Conservation (phyloP, 2,329 filamentous ascomycete genomes). For the Tetracladium maxilliforme region DNA sequence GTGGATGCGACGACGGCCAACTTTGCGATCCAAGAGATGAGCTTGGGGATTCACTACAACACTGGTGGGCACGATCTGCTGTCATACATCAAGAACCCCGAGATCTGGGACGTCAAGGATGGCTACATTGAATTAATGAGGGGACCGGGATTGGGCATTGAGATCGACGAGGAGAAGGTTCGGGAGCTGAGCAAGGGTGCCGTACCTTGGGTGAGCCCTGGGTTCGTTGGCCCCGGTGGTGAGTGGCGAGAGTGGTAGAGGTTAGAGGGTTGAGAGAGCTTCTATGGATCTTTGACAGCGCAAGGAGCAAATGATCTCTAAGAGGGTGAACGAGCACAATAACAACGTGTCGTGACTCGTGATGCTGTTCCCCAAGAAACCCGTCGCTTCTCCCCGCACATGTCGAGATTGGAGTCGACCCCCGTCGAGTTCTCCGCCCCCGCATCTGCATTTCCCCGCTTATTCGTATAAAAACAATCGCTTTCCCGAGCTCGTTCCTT, state of each 20-base stretch:
- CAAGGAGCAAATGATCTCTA: too few species aligned
- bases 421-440: too few species aligned
- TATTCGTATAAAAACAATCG: too few species aligned
- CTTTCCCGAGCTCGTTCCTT: too few species aligned
- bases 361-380: too few species aligned
- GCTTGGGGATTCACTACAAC: slow-evolving; percentile 68
- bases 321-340: too few species aligned
- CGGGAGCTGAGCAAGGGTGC: slow-evolving; percentile 40
- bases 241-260: slow-evolving; percentile 53
- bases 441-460: too few species aligned
- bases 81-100: slow-evolving; percentile 49
- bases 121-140: slow-evolving; percentile 47
- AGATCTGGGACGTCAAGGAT: slow-evolving; percentile 50
- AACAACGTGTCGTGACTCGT: too few species aligned
- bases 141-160: slow-evolving; percentile 52
- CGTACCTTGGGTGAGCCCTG: slow-evolving; percentile 49
- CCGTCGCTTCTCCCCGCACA: too few species aligned
- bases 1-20: slow-evolving; percentile 46
- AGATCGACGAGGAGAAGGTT: slow-evolving; percentile 56
- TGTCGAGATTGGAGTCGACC: too few species aligned
- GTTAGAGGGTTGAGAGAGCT: slow-evolving; percentile 1
- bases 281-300: too few species aligned
- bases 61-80: slow-evolving; percentile 47
- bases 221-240: slow-evolving; percentile 53
- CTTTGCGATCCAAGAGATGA: slow-evolving; percentile 68